Evolutionary conservation across 192 early-diverging fungal genomes (phyloP).

Genomic region (Coemansia sp.): DNA sequence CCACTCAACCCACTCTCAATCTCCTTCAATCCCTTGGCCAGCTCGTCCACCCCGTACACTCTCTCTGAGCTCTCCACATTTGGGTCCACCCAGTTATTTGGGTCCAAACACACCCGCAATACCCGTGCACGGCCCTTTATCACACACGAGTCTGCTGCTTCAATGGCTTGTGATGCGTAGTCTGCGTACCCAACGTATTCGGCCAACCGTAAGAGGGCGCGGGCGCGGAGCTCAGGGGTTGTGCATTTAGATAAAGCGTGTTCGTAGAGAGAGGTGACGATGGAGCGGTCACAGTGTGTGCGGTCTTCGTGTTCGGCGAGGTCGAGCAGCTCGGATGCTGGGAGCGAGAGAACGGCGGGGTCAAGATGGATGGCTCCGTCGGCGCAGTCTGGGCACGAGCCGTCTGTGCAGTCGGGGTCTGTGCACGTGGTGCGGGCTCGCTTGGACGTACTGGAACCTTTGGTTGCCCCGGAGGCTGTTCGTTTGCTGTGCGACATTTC

Average conservation of each 20-base stretch:
- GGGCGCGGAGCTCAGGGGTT: slow-evolving; percentile 48
- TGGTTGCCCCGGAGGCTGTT: neutral
- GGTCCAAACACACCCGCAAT: slow-evolving; percentile 26
- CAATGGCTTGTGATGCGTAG: slow-evolving; percentile 20
- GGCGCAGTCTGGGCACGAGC: slow-evolving; percentile 61
- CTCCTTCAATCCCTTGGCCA: slow-evolving; percentile 22
- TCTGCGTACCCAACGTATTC: slow-evolving; percentile 31
- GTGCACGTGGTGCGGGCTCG: slow-evolving; percentile 17
- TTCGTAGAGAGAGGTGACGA: slow-evolving; percentile 59
- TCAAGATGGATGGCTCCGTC: slow-evolving; percentile 56
- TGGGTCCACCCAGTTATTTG: slow-evolving; percentile 31
- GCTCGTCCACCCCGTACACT: neutral
- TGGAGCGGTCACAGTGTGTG: slow-evolving; percentile 31
- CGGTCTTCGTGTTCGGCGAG: slow-evolving; percentile 51
- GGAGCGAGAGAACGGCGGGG: slow-evolving; percentile 17
- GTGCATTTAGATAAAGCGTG: slow-evolving; percentile 15
- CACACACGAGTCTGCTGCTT: neutral
- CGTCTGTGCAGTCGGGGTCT: slow-evolving; percentile 58
- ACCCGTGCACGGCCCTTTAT: slow-evolving; percentile 29
- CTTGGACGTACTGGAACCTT: slow-evolving; percentile 7
- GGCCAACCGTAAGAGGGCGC: slow-evolving; percentile 29
- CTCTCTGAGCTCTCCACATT: slow-evolving; percentile 3
- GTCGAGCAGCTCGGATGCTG: slow-evolving; percentile 53
- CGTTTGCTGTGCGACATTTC: slow-evolving; percentile 15
- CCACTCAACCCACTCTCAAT: slow-evolving; percentile 9